Evolutionary conservation across 2,329 filamentous ascomycete genomes (phyloP).

Genomic region (Albifimbria verrucaria): DNA sequence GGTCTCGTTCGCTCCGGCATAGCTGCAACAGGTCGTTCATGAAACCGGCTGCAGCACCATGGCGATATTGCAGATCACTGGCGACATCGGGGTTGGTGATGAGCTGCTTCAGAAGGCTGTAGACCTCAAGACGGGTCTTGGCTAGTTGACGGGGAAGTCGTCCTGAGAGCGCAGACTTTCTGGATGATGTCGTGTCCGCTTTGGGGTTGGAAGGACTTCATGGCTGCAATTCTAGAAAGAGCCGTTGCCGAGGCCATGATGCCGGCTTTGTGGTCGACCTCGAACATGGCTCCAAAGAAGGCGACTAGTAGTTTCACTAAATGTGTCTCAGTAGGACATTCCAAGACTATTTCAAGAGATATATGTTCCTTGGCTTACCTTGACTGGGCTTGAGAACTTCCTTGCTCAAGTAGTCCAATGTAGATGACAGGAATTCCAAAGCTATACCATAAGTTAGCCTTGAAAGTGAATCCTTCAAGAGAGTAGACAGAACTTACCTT

Average conservation of each 20-base stretch:
- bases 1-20: slow-evolving; percentile 54
- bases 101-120: slow-evolving; percentile 43
- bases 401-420: slow-evolving; percentile 44
- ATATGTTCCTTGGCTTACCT: slow-evolving; percentile 29
- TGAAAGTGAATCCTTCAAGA: too few species aligned
- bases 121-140: slow-evolving; percentile 50
- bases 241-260: slow-evolving; percentile 52
- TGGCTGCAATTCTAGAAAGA: slow-evolving; percentile 44
- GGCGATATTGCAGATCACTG: slow-evolving; percentile 40
- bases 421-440: slow-evolving; percentile 53
- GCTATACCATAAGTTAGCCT: slow-evolving; percentile 30
- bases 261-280: slow-evolving; percentile 57
- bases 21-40: slow-evolving; percentile 47
- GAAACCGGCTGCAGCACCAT: slow-evolving; percentile 42
- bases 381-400: slow-evolving; percentile 48
- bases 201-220: slow-evolving; percentile 48
- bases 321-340: slow-evolving; percentile 6
- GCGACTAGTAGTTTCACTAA: slow-evolving; percentile 43
- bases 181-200: slow-evolving; percentile 47
- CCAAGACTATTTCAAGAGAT: neutral
- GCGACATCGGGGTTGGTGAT: slow-evolving; percentile 39
- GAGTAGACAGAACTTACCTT: slow-evolving; percentile 40
- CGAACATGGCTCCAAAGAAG: slow-evolving; percentile 59
- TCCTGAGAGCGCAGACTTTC: slow-evolving; percentile 48
- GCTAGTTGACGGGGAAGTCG: slow-evolving; percentile 53